These are phyloP conservation scores for Cynanchum wilfordii DNA, from an alignment of 257 asterid species.

Conservation along the genomic window DNA sequence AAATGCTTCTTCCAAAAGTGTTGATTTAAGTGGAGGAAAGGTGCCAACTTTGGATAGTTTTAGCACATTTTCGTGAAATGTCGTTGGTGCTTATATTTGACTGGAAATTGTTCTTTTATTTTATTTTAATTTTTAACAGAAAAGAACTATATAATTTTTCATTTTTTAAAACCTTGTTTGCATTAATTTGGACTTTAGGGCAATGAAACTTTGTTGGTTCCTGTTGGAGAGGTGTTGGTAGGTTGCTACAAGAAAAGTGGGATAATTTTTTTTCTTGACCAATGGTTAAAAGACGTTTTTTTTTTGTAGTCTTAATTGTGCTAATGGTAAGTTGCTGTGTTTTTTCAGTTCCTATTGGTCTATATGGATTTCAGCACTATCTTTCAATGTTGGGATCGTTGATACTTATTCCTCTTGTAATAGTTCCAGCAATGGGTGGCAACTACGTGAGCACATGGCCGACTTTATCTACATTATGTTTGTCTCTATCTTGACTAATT, in stretches of 20 bases:
- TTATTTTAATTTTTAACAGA: not conserved
- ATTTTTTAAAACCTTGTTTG: not conserved
- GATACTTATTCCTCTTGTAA: slow-evolving; percentile 88
- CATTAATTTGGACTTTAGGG: not conserved
- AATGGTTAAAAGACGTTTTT: not conserved
- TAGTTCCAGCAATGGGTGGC: slow-evolving; percentile 99
- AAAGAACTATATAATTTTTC: not conserved
- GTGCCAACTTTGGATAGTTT: not conserved
- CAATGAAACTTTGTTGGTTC: too few relatives aligned
- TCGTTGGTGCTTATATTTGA: not conserved
- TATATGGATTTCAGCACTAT: slow-evolving; percentile 90
- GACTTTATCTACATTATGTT: not conserved
- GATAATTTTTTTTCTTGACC: too few relatives aligned
- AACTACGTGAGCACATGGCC: slow-evolving; percentile 67
- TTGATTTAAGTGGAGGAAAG: not conserved
- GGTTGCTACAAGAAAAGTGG: too few relatives aligned
- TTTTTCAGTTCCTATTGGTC: slow-evolving; percentile 87
- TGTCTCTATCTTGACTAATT: slow-evolving; percentile 3
- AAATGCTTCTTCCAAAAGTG: not conserved
- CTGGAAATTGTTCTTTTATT: not conserved
- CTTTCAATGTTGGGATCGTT: slow-evolving; percentile 91
- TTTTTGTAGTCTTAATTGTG: not conserved
- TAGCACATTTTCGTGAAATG: not conserved
- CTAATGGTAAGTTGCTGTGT: slow-evolving; percentile 18
- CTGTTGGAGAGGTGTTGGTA: not conserved